phyloP scores from a whole-genome alignment of 2,329 filamentous ascomycete species.

The Hypoxylon sp. region DNA sequence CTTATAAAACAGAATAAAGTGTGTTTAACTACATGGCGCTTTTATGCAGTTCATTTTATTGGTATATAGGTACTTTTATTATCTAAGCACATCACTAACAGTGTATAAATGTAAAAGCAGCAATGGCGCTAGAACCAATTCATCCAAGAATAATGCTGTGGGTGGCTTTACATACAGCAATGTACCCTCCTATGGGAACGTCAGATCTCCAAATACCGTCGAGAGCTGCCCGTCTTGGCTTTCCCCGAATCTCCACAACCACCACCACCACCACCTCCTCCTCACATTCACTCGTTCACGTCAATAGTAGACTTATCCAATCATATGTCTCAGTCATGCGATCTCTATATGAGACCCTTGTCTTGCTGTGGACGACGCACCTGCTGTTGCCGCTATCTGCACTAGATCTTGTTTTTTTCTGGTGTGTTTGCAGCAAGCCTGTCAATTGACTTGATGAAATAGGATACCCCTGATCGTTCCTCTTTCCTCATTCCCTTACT shows the following conservation, averaged over 20 bases:
- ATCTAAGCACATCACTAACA: not conserved
- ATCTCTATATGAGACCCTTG: slow-evolving; percentile 39
- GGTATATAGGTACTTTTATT: not conserved
- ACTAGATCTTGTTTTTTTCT: slow-evolving; percentile 35
- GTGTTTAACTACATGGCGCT: not conserved
- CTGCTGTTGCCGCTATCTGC: slow-evolving; percentile 19
- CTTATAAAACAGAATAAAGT: not conserved
- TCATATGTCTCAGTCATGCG: slow-evolving; percentile 46
- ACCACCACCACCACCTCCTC: slow-evolving; percentile 19
- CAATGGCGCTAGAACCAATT: slow-evolving; percentile 8
- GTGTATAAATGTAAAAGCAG: slow-evolving; percentile 16
- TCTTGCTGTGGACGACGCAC: slow-evolving; percentile 34
- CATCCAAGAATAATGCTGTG: not conserved
- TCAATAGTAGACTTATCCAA: slow-evolving; percentile 39
- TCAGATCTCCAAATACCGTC: slow-evolving; percentile 11
- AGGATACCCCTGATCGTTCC: slow-evolving; percentile 11
- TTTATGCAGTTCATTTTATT: not conserved
- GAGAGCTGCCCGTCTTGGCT: slow-evolving; percentile 20
- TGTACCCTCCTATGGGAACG: slow-evolving; percentile 14
- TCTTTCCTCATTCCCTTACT: slow-evolving; percentile 11
- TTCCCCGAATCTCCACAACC: slow-evolving; percentile 13
- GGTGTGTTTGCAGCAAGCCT: not conserved
- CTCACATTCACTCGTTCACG: slow-evolving; percentile 27
- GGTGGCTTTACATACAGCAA: not conserved
- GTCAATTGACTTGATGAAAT: slow-evolving; percentile 5